Evolutionary conservation across 768 basidiomycete species (phyloP), one percentile per base, ranked within the genome.

Genomic region (Boletus pseudo-olivaceus): DNA sequence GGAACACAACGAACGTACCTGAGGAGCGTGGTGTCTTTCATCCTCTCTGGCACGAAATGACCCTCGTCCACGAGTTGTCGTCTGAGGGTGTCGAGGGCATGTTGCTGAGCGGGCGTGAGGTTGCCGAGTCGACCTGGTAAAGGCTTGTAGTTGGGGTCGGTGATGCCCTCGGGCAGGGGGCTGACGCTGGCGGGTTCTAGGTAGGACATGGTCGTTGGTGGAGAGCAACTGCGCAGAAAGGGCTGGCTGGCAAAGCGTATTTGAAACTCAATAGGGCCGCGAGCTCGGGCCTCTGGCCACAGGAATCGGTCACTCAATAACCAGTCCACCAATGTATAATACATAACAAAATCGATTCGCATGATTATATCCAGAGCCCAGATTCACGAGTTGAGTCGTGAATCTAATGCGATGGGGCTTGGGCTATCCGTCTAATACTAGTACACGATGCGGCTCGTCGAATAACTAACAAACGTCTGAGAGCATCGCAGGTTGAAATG

Each of bases 51-150:
- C 14, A 82, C 83, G 64, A 85, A 88, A 49, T 69, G 65, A 3
- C 78, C 83, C 63, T 82, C 85, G 1, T 76, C 83, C 58, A 78
- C 67, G 55, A 92, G 73, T 63, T 88, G 78, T 59, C 77, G 74
- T 68, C 79, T 82, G 71, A 95, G 77, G 63, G 84, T 80, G 33
- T 86, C 81, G 53, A 93, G 83, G 3, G 83, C 78, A 56, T 83
- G 75, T 58, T 80, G 78, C 64, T 93, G 88, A 7, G 67, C 55
- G 0, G 76, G 67, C 1, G 81, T 80, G 62, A 94, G 79, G 68
- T 93, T 92, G n/a, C 92, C 92, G 37, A 91, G 72, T 30, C 85
- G 78, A 15, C 92, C 91, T 19, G 90, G 84, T 1, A 75, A 74
- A 12, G 87, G 86, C 61, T 75, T 81, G 70, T 84, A 87, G 68